phyloP scores from a whole-genome alignment of 2,329 filamentous ascomycete genomes.

The Fusarium concolor region DNA sequence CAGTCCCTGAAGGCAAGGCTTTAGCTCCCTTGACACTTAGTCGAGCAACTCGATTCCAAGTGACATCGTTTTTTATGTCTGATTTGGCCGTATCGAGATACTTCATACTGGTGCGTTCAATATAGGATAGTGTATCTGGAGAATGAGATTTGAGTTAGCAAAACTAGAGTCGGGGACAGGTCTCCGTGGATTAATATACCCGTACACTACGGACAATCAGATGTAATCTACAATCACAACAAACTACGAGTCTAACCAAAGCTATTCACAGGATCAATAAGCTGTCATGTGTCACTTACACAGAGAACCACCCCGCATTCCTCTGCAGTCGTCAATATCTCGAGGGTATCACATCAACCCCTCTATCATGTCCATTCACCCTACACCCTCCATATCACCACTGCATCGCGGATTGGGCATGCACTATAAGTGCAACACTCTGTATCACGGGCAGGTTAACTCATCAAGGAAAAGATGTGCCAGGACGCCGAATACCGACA shows the following conservation, averaged over 20 bases:
- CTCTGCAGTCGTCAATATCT: neutral
- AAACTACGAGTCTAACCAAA: neutral
- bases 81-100: conserved; percentile 32
- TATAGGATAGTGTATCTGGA: neutral
- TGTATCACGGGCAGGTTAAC: conserved; percentile 5
- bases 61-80: conserved; percentile 39
- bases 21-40: conserved; percentile 36
- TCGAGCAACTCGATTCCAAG: conserved; percentile 41
- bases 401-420: conserved; percentile 24
- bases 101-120: conserved; percentile 33
- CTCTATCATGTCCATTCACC: conserved; percentile 16
- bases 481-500: conserved; percentile 30
- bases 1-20: conserved; percentile 62
- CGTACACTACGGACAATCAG: too few species aligned
- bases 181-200: conserved; percentile 22
- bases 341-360: neutral
- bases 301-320: neutral
- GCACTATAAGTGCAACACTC: conserved; percentile 2
- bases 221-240: neutral
- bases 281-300: conserved; percentile 6
- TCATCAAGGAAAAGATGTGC: conserved; percentile 8
- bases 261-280: neutral
- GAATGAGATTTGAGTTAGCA: neutral
- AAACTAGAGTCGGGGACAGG: neutral
- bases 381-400: conserved; percentile 18